Conservation (phyloP, 2,329 filamentous ascomycete species). For the Verticillium klebahnii region DNA sequence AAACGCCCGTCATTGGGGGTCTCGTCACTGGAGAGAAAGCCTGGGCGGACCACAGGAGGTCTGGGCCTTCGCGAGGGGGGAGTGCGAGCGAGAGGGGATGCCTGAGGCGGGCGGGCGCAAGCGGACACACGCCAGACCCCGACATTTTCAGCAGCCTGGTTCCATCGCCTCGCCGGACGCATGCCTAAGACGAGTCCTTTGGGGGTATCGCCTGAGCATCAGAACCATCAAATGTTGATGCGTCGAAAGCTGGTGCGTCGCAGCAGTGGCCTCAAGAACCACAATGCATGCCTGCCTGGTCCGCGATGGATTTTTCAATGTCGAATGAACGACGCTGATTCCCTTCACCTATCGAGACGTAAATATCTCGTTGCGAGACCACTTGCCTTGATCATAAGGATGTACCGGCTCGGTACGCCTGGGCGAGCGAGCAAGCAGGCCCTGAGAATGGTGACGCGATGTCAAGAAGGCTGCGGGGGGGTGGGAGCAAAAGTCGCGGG, state of each 20-base stretch:
- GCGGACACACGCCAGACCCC: neutral
- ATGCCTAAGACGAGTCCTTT: conserved; percentile 1
- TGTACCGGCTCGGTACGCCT: neutral
- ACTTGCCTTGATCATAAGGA: neutral
- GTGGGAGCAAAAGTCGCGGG: neutral
- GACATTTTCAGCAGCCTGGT: neutral
- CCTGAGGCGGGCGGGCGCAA: neutral
- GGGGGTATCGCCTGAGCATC: conserved; percentile 11
- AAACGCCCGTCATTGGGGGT: neutral
- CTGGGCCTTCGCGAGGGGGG: neutral
- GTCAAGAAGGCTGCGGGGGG: neutral
- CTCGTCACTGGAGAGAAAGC: neutral
- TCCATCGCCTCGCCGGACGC: neutral
- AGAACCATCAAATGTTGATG: neutral
- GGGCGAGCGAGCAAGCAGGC: neutral
- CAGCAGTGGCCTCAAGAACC: neutral
- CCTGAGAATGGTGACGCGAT: conserved; percentile 1
- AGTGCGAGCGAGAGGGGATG: neutral
- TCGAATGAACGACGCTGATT: neutral
- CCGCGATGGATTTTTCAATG: neutral
- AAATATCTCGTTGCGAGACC: neutral
- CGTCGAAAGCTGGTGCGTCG: neutral
- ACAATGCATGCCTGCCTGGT: neutral
- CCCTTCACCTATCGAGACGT: neutral
- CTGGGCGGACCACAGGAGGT: neutral